These are phyloP conservation scores for Claviceps sp. DNA, from an alignment of 2,329 filamentous ascomycete species.

Conservation along the genomic window DNA sequence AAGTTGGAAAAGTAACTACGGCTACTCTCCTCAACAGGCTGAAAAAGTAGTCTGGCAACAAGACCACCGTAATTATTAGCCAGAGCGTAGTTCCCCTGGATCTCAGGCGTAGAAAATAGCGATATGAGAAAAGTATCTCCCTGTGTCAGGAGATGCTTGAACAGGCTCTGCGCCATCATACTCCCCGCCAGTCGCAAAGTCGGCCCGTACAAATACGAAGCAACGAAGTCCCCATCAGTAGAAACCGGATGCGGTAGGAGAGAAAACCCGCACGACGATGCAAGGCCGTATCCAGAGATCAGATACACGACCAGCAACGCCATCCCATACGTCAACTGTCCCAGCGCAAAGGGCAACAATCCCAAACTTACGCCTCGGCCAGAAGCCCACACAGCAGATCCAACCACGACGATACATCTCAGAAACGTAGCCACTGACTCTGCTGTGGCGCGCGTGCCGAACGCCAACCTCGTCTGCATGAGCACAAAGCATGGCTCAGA, in stretches of 20 bases:
- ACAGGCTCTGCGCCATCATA: slow-evolving; percentile 72
- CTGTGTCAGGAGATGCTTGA: slow-evolving; percentile 90
- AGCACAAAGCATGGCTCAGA: slow-evolving; percentile 84
- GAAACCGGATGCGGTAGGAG: slow-evolving; percentile 39
- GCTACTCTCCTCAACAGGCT: slow-evolving; percentile 88
- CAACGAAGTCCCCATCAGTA: slow-evolving; percentile 28
- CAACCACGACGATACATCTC: slow-evolving; percentile 65
- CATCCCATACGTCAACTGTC: slow-evolving; percentile 65
- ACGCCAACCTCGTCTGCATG: slow-evolving; percentile 68
- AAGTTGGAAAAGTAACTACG: slow-evolving; percentile 80
- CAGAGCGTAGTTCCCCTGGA: slow-evolving; percentile 84
- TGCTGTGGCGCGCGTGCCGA: slow-evolving; percentile 65
- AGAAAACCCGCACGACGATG: slow-evolving; percentile 50
- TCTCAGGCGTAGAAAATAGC: slow-evolving; percentile 57
- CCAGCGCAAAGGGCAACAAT: slow-evolving; percentile 77
- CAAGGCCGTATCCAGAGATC: slow-evolving; percentile 43
- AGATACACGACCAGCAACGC: slow-evolving; percentile 59
- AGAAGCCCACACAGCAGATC: slow-evolving; percentile 51
- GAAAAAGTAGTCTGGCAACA: slow-evolving; percentile 77
- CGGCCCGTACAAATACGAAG: slow-evolving; percentile 52
- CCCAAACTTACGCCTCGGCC: slow-evolving; percentile 41
- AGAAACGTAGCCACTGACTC: slow-evolving; percentile 72
- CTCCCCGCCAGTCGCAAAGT: slow-evolving; percentile 64
- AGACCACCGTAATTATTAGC: slow-evolving; percentile 92
- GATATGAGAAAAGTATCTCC: slow-evolving; percentile 85